phyloP scores from a whole-genome alignment of 164 flowering plant genomes.

The Nymphaea thermarum region DNA sequence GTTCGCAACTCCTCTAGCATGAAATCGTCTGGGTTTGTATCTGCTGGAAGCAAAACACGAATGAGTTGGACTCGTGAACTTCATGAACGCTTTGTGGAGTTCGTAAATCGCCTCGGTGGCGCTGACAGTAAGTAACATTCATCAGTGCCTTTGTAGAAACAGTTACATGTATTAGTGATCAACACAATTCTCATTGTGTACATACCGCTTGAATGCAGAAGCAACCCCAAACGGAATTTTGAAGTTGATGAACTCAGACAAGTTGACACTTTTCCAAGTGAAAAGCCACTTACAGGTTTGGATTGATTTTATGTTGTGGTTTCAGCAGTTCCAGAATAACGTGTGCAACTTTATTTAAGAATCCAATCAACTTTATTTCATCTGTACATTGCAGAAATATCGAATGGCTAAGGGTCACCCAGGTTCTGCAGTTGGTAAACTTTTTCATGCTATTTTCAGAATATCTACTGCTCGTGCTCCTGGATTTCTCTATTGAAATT shows the following conservation, averaged over 20 bases:
- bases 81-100: slow-evolving; percentile 81
- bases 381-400: slow-evolving; percentile 47
- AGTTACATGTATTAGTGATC: background rate
- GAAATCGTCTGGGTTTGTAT: slow-evolving; percentile 12
- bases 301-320: background rate
- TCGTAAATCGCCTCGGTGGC: slow-evolving; percentile 78
- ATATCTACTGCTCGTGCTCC: no score
- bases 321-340: background rate
- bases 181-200: background rate
- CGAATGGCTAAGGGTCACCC: slow-evolving; percentile 71
- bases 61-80: slow-evolving; percentile 92
- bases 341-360: background rate
- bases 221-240: slow-evolving; percentile 93
- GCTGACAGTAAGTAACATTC: slow-evolving; percentile 60
- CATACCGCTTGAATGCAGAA: slow-evolving; percentile 23
- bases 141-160: background rate
- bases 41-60: slow-evolving; percentile 39
- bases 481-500: no score
- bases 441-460: background rate
- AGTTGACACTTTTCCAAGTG: slow-evolving; percentile 82
- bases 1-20: slow-evolving; percentile 12
- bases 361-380: no score
- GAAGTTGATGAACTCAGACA: slow-evolving; percentile 74
- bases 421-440: slow-evolving; percentile 45
- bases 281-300: slow-evolving; percentile 91